A percentile compares a stretch with the other conserved stretches of the same genome.
These are phyloP conservation scores for Trichoderma atrobrunneum DNA, from an alignment of 2,329 filamentous ascomycete species.

Conservation along the genomic window DNA sequence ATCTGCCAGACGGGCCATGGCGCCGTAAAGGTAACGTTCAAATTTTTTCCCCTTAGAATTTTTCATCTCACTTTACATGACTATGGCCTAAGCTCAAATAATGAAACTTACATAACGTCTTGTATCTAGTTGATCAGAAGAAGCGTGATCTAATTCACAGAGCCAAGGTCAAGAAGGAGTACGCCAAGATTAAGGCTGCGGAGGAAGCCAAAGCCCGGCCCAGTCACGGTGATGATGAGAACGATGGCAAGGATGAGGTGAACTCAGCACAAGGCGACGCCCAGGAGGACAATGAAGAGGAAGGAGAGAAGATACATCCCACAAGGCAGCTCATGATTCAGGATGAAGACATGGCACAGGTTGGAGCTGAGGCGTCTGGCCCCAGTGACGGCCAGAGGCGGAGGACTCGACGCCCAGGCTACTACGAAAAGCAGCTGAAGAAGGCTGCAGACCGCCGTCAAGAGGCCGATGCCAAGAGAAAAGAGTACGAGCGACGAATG, in stretches of 20 bases:
- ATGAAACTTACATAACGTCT: constrained; percentile 23
- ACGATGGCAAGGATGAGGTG: constrained; percentile 21
- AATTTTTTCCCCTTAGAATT: constrained; percentile 19
- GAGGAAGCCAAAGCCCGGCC: constrained; percentile 23
- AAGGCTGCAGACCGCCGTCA: constrained; percentile 44
- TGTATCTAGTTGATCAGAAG: constrained; percentile 70
- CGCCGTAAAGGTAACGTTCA: constrained; percentile 62
- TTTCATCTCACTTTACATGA: not conserved
- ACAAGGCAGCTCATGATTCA: constrained; percentile 41
- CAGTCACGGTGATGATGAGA: not conserved
- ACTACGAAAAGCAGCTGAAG: constrained; percentile 63
- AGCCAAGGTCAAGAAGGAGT: constrained; percentile 89
- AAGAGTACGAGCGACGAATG: constrained; percentile 47
- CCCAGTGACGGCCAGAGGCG: constrained; percentile 34
- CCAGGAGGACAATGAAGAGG: constrained; percentile 24
- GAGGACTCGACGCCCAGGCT: constrained; percentile 46
- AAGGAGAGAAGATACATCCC: constrained; percentile 34
- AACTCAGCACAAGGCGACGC: constrained; percentile 19
- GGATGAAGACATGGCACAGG: constrained; percentile 38
- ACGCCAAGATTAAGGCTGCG: constrained; percentile 74
- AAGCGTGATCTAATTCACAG: constrained; percentile 87
- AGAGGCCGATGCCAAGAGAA: constrained; percentile 42
- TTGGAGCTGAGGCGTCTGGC: constrained; percentile 22
- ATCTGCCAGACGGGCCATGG: constrained; percentile 87
- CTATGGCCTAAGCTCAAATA: not conserved